Evolutionary conservation across 805 yeast species (phyloP).

Genomic region (Candida sphagnicola): DNA sequence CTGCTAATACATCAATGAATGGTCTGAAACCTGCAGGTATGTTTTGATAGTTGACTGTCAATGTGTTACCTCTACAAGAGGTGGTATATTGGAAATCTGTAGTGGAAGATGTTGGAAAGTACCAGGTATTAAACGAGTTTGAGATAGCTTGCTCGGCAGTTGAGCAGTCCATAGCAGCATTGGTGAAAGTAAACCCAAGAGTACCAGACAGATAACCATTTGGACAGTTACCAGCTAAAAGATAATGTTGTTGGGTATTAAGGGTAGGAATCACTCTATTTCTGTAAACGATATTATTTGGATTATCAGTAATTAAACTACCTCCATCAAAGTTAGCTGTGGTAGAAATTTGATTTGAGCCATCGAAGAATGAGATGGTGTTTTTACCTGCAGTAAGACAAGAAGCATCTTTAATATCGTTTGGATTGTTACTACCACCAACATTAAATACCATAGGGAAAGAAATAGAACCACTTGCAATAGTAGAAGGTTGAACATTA

Average conservation of each 20-base stretch:
- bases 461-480: slow-evolving; percentile 9
- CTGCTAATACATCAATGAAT: slow-evolving; percentile 4
- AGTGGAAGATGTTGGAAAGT: slow-evolving; percentile 9
- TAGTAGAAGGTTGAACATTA: slow-evolving; percentile 4
- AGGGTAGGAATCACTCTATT: slow-evolving; percentile 10
- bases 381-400: slow-evolving; percentile 12
- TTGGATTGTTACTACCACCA: slow-evolving; percentile 10
- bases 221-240: slow-evolving; percentile 12
- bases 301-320: background rate
- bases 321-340: slow-evolving; percentile 2
- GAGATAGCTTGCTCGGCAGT: slow-evolving; percentile 15
- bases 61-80: slow-evolving; percentile 11
- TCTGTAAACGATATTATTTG: background rate
- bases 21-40: slow-evolving; percentile 24
- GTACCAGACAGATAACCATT: slow-evolving; percentile 18
- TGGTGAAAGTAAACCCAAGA: slow-evolving; percentile 14
- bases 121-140: slow-evolving; percentile 18
- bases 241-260: slow-evolving; percentile 8
- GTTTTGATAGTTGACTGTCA: slow-evolving; percentile 11
- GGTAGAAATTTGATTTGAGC: slow-evolving; percentile 2
- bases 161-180: slow-evolving; percentile 16
- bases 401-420: slow-evolving; percentile 11
- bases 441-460: slow-evolving; percentile 15
- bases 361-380: slow-evolving; percentile 11
- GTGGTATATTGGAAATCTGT: slow-evolving; percentile 7